phyloP scores from a whole-genome alignment of 106 monocot genomes.

The Hemerocallis citrina region DNA sequence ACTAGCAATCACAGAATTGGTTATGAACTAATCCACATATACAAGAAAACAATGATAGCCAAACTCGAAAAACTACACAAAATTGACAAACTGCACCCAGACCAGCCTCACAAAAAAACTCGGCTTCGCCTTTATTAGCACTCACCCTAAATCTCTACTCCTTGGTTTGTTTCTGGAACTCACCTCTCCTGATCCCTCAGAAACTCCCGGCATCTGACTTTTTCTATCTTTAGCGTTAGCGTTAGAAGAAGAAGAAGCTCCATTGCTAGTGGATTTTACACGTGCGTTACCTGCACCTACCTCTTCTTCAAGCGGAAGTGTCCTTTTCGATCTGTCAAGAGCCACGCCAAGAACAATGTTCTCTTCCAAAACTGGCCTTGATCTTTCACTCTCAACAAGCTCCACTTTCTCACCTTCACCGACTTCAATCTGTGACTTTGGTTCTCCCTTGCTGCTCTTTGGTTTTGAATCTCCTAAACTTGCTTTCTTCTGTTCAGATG shows the following conservation, averaged over 20 bases:
- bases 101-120: too few species aligned
- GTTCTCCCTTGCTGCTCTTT: conserved; percentile 15
- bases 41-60: too few species aligned
- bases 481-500: conserved; percentile 37
- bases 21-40: too few species aligned
- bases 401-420: not conserved
- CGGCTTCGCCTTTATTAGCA: too few species aligned
- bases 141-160: too few species aligned
- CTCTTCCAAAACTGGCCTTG: conserved; percentile 33
- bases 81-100: too few species aligned
- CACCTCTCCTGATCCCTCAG: too few species aligned
- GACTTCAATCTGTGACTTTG: conserved; percentile 9
- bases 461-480: conserved; percentile 12
- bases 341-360: conserved; percentile 64
- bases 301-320: conserved; percentile 40
- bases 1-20: too few species aligned
- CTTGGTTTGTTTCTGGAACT: too few species aligned
- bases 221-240: conserved; percentile 35
- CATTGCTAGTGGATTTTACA: conserved; percentile 21
- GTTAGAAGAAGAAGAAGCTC: conserved; percentile 28
- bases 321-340: conserved; percentile 51
- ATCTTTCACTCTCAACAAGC: not conserved
- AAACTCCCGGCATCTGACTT: conserved; percentile 3
- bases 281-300: conserved; percentile 6
- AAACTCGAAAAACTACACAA: too few species aligned